Evolutionary conservation across 164 flowering plant species (phyloP).

Genomic region (Chimonanthus praecox): DNA sequence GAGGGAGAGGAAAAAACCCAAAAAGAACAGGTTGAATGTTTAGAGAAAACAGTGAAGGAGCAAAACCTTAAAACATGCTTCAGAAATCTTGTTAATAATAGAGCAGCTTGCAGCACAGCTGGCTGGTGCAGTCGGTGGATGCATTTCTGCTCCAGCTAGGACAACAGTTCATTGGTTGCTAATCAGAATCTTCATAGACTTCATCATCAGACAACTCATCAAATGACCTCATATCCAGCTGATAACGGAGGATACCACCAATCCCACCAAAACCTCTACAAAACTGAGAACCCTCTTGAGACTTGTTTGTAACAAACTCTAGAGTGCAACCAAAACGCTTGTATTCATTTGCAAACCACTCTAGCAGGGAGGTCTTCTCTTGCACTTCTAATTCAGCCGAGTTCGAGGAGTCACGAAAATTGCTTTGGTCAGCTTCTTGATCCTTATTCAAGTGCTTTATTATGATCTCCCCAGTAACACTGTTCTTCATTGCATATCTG

Average conservation of each 20-base stretch:
- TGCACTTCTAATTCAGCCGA: constrained; percentile 13
- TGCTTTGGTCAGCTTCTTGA: constrained; percentile 11
- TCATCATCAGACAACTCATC: constrained; percentile 14
- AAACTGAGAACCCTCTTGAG: constrained; percentile 17
- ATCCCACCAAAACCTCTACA: constrained; percentile 17
- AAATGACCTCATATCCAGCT: constrained; percentile 13
- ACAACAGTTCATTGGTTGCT: constrained; percentile 6
- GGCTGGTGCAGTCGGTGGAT: not conserved
- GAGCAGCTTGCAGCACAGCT: not conserved
- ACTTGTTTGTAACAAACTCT: constrained; percentile 15
- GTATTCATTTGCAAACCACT: constrained; percentile 16
- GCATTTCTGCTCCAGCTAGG: not conserved
- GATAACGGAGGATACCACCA: constrained; percentile 15
- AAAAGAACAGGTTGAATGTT: not conserved
- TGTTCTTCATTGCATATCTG: constrained; percentile 11
- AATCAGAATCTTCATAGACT: constrained; percentile 11
- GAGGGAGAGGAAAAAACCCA: not conserved
- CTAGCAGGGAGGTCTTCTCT: constrained; percentile 12
- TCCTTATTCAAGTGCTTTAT: constrained; percentile 14
- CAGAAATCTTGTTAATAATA: not conserved
- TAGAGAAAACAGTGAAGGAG: not conserved
- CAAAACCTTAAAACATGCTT: not conserved
- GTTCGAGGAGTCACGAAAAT: constrained; percentile 6
- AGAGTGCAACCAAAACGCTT: constrained; percentile 10
- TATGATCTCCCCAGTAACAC: constrained; percentile 6